Base-by-base conservation (phyloP, 2,329 filamentous ascomycete genomes). In the Blumeria graminis region DNA sequence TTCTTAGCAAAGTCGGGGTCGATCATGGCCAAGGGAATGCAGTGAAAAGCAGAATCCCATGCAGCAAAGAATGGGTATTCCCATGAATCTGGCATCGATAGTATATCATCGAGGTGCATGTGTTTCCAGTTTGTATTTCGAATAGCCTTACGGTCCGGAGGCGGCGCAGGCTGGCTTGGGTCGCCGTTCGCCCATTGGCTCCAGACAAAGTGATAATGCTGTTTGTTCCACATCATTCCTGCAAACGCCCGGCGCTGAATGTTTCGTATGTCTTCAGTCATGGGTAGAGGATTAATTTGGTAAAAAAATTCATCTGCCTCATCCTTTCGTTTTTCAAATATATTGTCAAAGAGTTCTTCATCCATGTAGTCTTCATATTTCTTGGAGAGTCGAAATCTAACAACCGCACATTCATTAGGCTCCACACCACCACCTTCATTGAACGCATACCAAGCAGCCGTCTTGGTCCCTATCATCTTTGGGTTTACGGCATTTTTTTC, bases 41-140 rank as follows among this genome's bases (percentile, higher is more conserved):
- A 94, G 70, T 96, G 92, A 69, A 96, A 96, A 5, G 89, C 90
- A 56, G 85, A 90, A 68, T 96, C 90, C 90, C 90, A 96, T 3
- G 90, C 90, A 18, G 89, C 89, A 68, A 95, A 95, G 73, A 95
- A 96, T 0, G 90, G 90, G 64, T 96, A 96, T 65, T 96, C 90
- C 90, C 90, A 96, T 0, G 89, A 94, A 68, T 96, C 90, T 0
- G 90, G 92, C 90, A 96, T 95, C 0, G 90, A 95, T 36, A 96
- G 69, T 59, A 96, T 88, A 66, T 96, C 90, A 62, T 96, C 92
- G 63, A 94, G 80, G 68, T 95, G 78, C 76, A 96, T 81, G 68
- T 96, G 90, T 65, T 85, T 93, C 92, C 92, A 96, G 60, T 93
- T 80, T 39, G 78, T 72, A 66, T 96, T 96, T 59, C 90, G 81